Percentiles rank a stretch among this genome's conserved stretches.
Evolutionary conservation across 768 basidiomycete genomes (phyloP).

Genomic region (Rhizopogon vulgaris): DNA sequence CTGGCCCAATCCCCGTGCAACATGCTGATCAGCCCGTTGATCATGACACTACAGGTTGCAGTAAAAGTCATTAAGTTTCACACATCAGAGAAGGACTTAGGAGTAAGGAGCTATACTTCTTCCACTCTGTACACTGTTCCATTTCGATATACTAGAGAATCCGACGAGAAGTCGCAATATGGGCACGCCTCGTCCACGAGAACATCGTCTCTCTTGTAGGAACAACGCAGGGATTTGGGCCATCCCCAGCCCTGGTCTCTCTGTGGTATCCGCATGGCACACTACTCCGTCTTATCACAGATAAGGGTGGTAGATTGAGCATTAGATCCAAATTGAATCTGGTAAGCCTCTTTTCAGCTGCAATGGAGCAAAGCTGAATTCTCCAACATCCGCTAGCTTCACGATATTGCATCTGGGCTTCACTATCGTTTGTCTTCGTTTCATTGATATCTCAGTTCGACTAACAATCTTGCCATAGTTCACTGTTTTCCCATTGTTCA

Average conservation of each 20-base stretch:
- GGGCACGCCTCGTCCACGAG: constrained; percentile 12
- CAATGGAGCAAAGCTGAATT: background rate
- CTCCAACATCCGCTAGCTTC: constrained; percentile 2
- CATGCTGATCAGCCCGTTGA: background rate
- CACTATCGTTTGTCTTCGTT: constrained; percentile 3
- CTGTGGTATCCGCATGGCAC: background rate
- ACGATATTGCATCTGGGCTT: constrained; percentile 11
- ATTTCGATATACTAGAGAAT: constrained; percentile 5
- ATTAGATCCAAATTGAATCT: background rate
- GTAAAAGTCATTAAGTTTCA: background rate
- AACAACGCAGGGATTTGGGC: constrained; percentile 4
- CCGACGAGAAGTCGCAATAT: constrained; percentile 13
- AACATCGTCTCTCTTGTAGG: constrained; percentile 16
- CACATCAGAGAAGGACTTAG: background rate
- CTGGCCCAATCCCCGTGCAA: background rate
- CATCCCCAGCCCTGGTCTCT: background rate
- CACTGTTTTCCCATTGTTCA: constrained; percentile 11
- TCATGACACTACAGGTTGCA: background rate
- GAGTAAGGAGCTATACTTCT: background rate
- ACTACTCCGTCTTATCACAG: background rate
- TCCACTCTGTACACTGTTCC: background rate
- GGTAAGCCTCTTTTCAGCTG: background rate
- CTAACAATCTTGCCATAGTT: constrained; percentile 2
- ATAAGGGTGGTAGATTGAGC: background rate
- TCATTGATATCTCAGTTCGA: too few relatives aligned